Conservation (phyloP, 2,329 filamentous ascomycete species). For the Tolypocladium inflatum region DNA sequence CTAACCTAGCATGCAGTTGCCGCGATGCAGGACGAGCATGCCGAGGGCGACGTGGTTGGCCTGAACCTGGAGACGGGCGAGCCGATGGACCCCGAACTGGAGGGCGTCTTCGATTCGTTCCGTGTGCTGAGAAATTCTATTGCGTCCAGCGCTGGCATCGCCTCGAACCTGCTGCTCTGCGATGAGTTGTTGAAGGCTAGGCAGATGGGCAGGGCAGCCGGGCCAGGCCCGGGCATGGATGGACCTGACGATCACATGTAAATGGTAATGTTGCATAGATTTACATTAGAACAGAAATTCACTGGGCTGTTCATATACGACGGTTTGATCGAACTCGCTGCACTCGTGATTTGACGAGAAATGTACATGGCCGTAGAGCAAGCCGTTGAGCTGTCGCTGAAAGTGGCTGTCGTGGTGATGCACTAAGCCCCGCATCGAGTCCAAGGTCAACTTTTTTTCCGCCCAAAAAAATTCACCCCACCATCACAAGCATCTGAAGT, state of each 20-base stretch:
- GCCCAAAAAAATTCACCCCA: conserved; percentile 25
- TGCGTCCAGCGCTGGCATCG: conserved; percentile 88
- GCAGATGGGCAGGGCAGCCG: conserved; percentile 71
- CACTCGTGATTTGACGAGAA: neutral
- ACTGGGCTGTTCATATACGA: too few species aligned
- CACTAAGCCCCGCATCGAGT: conserved; percentile 21
- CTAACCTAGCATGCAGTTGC: conserved; percentile 50
- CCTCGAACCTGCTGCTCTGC: conserved; percentile 87
- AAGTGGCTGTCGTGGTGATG: conserved; percentile 15
- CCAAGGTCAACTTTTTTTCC: neutral
- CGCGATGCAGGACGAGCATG: conserved; percentile 73
- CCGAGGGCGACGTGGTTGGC: conserved; percentile 77
- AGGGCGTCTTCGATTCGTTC: conserved; percentile 94
- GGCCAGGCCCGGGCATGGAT: conserved; percentile 57
- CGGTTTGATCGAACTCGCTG: too few species aligned
- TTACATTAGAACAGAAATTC: conserved; percentile 26
- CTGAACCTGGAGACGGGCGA: conserved; percentile 79
- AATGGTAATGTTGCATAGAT: conserved; percentile 22
- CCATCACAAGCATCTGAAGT: conserved; percentile 1
- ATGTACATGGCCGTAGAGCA: neutral
- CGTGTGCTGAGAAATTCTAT: conserved; percentile 88
- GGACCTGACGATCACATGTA: conserved; percentile 45
- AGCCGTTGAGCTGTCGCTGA: conserved; percentile 6
- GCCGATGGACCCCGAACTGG: conserved; percentile 89
- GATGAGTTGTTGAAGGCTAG: conserved; percentile 96